phyloP scores from a whole-genome alignment of 495 filamentous ascomycete genomes.

The Aspergillus hancockii region DNA sequence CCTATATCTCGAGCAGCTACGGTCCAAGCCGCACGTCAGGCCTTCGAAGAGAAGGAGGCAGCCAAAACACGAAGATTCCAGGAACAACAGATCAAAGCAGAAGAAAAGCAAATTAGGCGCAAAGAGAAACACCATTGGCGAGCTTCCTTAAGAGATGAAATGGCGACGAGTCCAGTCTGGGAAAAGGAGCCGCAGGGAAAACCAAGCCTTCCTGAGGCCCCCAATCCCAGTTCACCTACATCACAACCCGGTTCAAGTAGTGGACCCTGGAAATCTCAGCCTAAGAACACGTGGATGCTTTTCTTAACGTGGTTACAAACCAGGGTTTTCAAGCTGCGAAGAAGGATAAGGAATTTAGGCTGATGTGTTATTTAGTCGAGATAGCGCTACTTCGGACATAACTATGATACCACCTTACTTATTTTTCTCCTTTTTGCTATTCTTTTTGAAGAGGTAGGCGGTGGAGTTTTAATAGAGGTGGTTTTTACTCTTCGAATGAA shows the following conservation, averaged over 20 bases:
- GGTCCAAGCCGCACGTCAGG: constrained; percentile 55
- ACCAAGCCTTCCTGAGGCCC: neutral
- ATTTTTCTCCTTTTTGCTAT: neutral
- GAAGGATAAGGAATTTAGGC: constrained; percentile 35
- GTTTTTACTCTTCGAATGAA: too few species aligned
- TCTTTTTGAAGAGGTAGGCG: too few species aligned
- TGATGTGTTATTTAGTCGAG: constrained; percentile 12
- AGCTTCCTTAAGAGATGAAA: constrained; percentile 22
- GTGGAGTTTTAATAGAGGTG: neutral
- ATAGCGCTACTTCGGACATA: neutral
- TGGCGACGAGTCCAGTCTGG: constrained; percentile 16
- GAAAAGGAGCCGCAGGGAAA: constrained; percentile 10
- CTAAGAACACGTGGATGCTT: constrained; percentile 47
- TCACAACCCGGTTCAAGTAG: constrained; percentile 16
- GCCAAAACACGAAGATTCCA: constrained; percentile 58
- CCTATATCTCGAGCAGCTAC: constrained; percentile 53
- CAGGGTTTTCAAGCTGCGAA: constrained; percentile 45
- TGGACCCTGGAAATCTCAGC: constrained; percentile 37
- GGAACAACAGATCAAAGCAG: constrained; percentile 53
- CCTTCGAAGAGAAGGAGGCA: constrained; percentile 60
- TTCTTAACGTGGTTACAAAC: constrained; percentile 52
- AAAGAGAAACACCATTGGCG: constrained; percentile 32
- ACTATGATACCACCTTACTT: neutral
- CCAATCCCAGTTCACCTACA: constrained; percentile 5
- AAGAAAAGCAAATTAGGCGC: constrained; percentile 43